A percentile compares a stretch with the other conserved stretches of the same genome.
Conservation (phyloP, 2,329 filamentous ascomycete genomes). For the Zymoseptoria pseudotritici region DNA sequence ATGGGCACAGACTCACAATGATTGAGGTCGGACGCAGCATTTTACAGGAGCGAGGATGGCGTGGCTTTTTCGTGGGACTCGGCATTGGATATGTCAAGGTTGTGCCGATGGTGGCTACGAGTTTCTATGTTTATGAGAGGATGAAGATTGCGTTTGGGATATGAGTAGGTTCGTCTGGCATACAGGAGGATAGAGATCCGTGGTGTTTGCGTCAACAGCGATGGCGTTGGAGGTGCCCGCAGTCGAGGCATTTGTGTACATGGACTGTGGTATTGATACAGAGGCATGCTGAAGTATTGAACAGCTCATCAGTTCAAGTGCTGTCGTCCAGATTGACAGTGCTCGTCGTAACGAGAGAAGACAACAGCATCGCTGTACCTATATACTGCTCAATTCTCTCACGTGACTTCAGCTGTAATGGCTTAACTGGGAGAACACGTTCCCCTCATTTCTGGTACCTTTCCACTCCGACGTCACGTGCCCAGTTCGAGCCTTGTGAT, state of each 20-base stretch:
- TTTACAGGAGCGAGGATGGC: conserved; percentile 63
- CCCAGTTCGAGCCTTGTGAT: conserved; percentile 49
- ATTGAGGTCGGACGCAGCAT: conserved; percentile 71
- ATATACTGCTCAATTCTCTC: no score
- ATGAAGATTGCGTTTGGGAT: conserved; percentile 52
- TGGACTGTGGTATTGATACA: no score
- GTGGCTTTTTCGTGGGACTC: conserved; percentile 86
- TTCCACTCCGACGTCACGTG: conserved; percentile 32
- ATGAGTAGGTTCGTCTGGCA: conserved; percentile 1
- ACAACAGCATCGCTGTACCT: no score
- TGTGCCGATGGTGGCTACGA: conserved; percentile 74
- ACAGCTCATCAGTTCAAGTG: no score
- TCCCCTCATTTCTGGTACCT: conserved; percentile 15
- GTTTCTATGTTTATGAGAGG: conserved; percentile 61
- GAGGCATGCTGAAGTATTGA: no score
- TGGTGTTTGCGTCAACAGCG: no score
- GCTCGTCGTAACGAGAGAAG: no score
- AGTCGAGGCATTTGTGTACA: no score
- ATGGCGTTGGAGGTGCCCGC: no score
- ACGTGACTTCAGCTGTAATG: conserved; percentile 27
- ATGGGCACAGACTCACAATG: conserved; percentile 72
- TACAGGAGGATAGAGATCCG: not conserved
- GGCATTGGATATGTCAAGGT: conserved; percentile 95
- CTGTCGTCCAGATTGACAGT: no score
- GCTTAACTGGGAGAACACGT: conserved; percentile 22